These are phyloP conservation scores for Exophiala bonariae DNA, from an alignment of 2,329 filamentous ascomycete genomes.

Conservation along the genomic window DNA sequence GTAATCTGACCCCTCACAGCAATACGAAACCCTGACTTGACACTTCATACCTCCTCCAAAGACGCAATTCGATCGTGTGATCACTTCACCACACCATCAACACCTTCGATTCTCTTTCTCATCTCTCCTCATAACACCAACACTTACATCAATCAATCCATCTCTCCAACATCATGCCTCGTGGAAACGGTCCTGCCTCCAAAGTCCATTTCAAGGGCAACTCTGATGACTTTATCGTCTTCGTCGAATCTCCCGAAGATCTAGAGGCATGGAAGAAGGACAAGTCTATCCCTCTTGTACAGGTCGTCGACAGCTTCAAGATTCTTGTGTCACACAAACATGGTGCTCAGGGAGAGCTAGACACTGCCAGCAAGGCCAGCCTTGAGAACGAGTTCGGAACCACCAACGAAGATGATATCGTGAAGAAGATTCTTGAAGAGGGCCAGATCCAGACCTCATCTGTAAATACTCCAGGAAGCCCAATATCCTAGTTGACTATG, in stretches of 20 bases:
- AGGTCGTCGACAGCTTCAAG: constrained; percentile 87
- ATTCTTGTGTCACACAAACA: constrained; percentile 88
- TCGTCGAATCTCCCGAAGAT: constrained; percentile 60
- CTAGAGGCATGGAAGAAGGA: constrained; percentile 83
- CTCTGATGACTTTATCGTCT: constrained; percentile 68
- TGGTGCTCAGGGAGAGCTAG: constrained; percentile 76
- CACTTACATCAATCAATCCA: too few species aligned
- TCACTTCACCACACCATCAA: too few species aligned
- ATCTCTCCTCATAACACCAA: too few species aligned
- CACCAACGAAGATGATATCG: constrained; percentile 72
- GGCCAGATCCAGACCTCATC: constrained; percentile 66
- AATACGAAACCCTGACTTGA: too few species aligned
- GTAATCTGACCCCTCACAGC: too few species aligned
- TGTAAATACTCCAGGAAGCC: constrained; percentile 42
- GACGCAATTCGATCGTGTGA: too few species aligned
- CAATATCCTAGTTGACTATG: too few species aligned
- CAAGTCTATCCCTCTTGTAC: constrained; percentile 69
- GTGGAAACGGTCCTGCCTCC: constrained; percentile 67
- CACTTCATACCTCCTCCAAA: too few species aligned
- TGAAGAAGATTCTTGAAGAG: constrained; percentile 77
- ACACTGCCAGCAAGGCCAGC: constrained; percentile 70
- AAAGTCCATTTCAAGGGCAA: constrained; percentile 86
- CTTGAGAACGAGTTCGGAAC: constrained; percentile 90
- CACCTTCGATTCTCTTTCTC: too few species aligned
- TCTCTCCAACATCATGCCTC: constrained; percentile 56